phyloP scores from a whole-genome alignment of 2,329 filamentous ascomycete species.

The Penicillium hesseltinei region DNA sequence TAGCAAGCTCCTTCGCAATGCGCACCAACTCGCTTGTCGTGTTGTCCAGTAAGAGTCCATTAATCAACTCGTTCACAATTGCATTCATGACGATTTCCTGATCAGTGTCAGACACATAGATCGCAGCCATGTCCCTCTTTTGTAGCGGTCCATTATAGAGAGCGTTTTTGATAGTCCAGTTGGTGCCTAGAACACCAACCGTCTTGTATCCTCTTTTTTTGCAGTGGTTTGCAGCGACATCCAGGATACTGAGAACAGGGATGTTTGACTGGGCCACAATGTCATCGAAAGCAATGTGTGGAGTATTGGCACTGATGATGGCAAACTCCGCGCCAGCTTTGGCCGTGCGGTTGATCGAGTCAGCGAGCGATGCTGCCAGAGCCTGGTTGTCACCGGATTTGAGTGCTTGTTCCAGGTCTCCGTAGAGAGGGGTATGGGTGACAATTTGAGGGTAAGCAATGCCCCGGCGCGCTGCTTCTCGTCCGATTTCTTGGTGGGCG shows the following conservation, averaged over 20 bases:
- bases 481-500: conserved; percentile 11
- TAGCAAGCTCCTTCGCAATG: conserved; percentile 5
- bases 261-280: conserved; percentile 3
- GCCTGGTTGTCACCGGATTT: neutral
- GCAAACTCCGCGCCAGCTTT: conserved; percentile 13
- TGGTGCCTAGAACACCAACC: conserved; percentile 1
- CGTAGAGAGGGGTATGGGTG: conserved; percentile 10
- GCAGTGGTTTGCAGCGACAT: conserved; percentile 3
- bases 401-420: conserved; percentile 4
- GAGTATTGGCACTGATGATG: conserved; percentile 12
- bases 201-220: neutral
- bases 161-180: neutral
- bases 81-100: neutral
- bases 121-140: conserved; percentile 1
- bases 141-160: conserved; percentile 6
- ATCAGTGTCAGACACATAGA: conserved; percentile 5
- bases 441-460: conserved; percentile 10
- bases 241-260: conserved; percentile 9
- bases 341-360: conserved; percentile 10
- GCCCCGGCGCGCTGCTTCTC: conserved; percentile 10
- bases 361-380: neutral
- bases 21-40: conserved; percentile 1
- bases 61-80: neutral
- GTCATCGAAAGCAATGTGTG: conserved; percentile 5
- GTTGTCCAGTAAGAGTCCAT: neutral